Percentiles rank a stretch among this genome's conserved stretches.
Evolutionary conservation across 345 rosid species (phyloP).

Genomic region (Reutealis trisperma): DNA sequence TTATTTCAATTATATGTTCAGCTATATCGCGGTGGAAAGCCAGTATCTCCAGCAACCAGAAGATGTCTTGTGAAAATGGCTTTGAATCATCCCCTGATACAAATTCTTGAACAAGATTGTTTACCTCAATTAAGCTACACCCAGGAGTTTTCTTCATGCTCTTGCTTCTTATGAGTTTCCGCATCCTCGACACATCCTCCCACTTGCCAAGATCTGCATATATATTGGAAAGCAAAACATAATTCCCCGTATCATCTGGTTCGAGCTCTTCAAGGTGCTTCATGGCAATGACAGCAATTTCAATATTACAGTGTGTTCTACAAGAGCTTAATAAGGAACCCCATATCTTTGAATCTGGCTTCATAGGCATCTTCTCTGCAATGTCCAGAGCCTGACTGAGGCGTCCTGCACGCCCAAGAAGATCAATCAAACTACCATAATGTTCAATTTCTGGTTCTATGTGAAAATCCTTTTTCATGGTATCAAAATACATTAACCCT

Average conservation of each 20-base stretch:
- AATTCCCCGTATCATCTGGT: constrained; percentile 58
- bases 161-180: constrained; percentile 44
- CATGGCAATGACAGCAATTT: constrained; percentile 35
- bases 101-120: constrained; percentile 55
- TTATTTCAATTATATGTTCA: neutral
- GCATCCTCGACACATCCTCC: constrained; percentile 47
- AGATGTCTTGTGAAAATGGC: constrained; percentile 43
- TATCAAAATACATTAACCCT: constrained; percentile 15
- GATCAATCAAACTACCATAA: constrained; percentile 19
- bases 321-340: constrained; percentile 21
- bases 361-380: constrained; percentile 17
- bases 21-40: constrained; percentile 25
- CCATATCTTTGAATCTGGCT: constrained; percentile 27
- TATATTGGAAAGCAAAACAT: constrained; percentile 56
- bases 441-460: constrained; percentile 19
- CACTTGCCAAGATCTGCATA: constrained; percentile 56
- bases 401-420: constrained; percentile 21
- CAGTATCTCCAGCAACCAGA: constrained; percentile 42
- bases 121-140: constrained; percentile 55
- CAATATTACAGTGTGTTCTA: constrained; percentile 17
- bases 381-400: constrained; percentile 5
- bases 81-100: constrained; percentile 51
- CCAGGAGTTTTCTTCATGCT: constrained; percentile 58
- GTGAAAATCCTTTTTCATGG: constrained; percentile 9
- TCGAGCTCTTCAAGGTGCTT: constrained; percentile 52